phyloP scores from a whole-genome alignment of 139 green algal genomes.

The Deuterostichococcus epilithicus region DNA sequence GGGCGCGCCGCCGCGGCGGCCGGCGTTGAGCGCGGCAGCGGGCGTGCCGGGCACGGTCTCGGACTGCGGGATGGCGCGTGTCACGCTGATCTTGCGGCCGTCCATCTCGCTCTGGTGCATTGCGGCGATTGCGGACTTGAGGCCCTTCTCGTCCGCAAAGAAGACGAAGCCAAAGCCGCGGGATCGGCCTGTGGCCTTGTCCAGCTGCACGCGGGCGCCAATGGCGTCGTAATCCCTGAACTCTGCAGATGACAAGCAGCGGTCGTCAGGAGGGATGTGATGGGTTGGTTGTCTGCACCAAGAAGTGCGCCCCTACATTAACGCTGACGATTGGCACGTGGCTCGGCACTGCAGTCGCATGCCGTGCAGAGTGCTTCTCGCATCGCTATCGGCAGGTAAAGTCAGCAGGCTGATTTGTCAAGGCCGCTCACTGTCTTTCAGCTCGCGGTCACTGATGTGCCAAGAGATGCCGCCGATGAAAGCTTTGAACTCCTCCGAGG shows the following conservation, averaged over 20 bases:
- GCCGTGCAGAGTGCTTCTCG: too few species aligned
- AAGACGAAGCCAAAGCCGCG: slow-evolving; percentile 85
- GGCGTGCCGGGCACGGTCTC: slow-evolving; percentile 66
- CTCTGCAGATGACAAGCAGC: slow-evolving; percentile 33
- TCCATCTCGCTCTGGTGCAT: slow-evolving; percentile 76
- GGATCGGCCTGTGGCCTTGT: slow-evolving; percentile 56
- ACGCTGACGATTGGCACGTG: too few species aligned
- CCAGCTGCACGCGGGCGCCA: slow-evolving; percentile 50
- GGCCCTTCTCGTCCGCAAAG: slow-evolving; percentile 53
- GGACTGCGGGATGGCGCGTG: slow-evolving; percentile 61
- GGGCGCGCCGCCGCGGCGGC: not conserved
- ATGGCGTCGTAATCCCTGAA: slow-evolving; percentile 46
- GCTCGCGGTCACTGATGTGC: slow-evolving; percentile 44
- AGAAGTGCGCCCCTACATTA: too few species aligned
- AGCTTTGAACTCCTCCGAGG: slow-evolving; percentile 36
- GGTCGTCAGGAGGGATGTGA: not conserved
- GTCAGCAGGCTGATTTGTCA: too few species aligned
- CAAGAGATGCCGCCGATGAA: slow-evolving; percentile 65
- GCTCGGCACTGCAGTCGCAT: too few species aligned
- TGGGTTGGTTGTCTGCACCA: not conserved
- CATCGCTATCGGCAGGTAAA: not conserved
- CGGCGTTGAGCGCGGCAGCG: slow-evolving; percentile 45
- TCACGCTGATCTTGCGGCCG: slow-evolving; percentile 68
- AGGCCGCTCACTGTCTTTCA: slow-evolving; percentile 55
- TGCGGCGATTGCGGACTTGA: slow-evolving; percentile 56